A percentile compares a stretch with the other conserved stretches of the same genome.
Conservation (phyloP, 2,329 filamentous ascomycete genomes). For the Claviceps paspali region DNA sequence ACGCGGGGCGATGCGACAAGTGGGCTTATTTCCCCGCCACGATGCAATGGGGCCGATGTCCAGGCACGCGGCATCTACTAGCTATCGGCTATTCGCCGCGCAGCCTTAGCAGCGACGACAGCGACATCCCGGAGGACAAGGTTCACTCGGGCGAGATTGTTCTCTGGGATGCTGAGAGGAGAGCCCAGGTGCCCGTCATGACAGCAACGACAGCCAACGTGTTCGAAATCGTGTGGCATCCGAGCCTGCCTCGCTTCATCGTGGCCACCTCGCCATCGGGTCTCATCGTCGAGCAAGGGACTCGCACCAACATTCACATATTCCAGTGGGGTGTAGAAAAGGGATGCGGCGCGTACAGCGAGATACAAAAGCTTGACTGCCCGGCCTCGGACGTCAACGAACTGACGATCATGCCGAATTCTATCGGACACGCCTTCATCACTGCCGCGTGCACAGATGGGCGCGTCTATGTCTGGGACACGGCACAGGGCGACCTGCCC, state of each 20-base stretch:
- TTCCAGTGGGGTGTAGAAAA: constrained; percentile 23
- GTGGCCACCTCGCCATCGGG: constrained; percentile 41
- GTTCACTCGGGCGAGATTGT: constrained; percentile 43
- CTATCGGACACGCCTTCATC: constrained; percentile 32
- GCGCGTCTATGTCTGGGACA: constrained; percentile 49
- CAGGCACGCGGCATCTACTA: constrained; percentile 32
- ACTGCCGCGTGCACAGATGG: constrained; percentile 48
- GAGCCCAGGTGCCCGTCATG: constrained; percentile 29
- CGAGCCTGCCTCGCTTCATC: constrained; percentile 34
- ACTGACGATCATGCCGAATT: constrained; percentile 42
- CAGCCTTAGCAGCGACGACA: constrained; percentile 34
- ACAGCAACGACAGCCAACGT: constrained; percentile 42
- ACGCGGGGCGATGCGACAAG: constrained; percentile 23
- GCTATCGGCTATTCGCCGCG: constrained; percentile 49
- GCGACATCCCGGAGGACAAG: constrained; percentile 43
- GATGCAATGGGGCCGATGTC: constrained; percentile 42
- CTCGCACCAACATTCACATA: constrained; percentile 42
- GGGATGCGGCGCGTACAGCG: constrained; percentile 18
- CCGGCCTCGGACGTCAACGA: constrained; percentile 47
- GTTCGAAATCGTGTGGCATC: constrained; percentile 51
- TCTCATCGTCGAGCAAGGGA: constrained; percentile 25
- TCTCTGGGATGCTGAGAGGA: constrained; percentile 37
- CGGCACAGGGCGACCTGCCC: constrained; percentile 35
- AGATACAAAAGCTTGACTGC: constrained; percentile 43
- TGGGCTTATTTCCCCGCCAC: constrained; percentile 51